Evolutionary conservation across 495 filamentous ascomycete species (phyloP), one percentile per base, ranked within the genome.

Genomic region (Penicillium diatomitis): DNA sequence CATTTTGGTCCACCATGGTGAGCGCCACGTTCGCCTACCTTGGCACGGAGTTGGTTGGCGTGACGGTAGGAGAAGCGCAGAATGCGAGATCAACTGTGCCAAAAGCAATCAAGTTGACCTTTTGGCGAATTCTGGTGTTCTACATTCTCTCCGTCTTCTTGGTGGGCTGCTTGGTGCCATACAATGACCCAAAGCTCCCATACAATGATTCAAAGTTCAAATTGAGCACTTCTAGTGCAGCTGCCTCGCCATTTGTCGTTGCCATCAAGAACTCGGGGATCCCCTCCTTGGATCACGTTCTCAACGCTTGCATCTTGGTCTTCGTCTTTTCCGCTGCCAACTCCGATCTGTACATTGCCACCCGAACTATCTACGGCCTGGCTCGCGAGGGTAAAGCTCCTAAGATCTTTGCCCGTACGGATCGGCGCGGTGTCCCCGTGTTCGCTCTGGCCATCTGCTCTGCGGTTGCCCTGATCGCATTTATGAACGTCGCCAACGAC

Each of bases 21-120:
- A n/a, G n/a, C n/a, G 86, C 88, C 5, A 86, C 83, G 4, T 94
- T 94, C 52, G 86, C 87, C 32, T 92, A 87, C 58, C 76, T 88
- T 32, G 87, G 89, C 42, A 92, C 88, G 2, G 90, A 96, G 67
- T 71, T 92, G 37, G 83, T 96, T 46, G 89, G 82, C 53, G 73
- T 83, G 30, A 79, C 79, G 4, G 77, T 78, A 29, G 78, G 79
- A 33, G 88, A 95, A 67, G 83, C 86, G 7, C 75, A 76, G 37
- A 88, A n/a, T n/a, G n/a, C n/a, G n/a, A n/a, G n/a, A n/a, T n/a
- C n/a, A n/a, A n/a, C n/a, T n/a, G n/a, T n/a, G n/a, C n/a, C n/a
- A n/a, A n/a, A n/a, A n/a, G n/a, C n/a, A n/a, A n/a, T n/a, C 49
- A 85, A 82, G 49, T 78, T 87, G 57, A 87, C 86, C 53, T 90